Evolutionary conservation across 2,329 filamentous ascomycete genomes (phyloP).

Genomic region (Epichloe gansuensis): DNA sequence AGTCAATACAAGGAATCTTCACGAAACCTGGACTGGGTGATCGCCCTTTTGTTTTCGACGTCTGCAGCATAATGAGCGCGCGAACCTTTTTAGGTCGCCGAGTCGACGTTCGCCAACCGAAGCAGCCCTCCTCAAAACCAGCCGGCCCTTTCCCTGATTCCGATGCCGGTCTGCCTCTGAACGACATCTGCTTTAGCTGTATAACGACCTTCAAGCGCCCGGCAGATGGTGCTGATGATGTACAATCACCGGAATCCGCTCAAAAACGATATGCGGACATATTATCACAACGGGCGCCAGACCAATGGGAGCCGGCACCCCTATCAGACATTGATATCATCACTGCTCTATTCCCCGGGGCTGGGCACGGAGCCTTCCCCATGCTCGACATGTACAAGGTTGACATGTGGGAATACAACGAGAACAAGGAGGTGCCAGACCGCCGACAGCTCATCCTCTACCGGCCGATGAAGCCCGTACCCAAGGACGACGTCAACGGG

Average conservation of each 20-base stretch:
- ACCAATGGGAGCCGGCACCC: constrained; percentile 32
- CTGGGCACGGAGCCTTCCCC: constrained; percentile 32
- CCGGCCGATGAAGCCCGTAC: constrained; percentile 31
- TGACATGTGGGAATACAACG: constrained; percentile 35
- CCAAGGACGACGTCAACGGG: constrained; percentile 26
- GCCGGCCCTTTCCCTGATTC: constrained; percentile 24
- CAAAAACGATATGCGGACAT: constrained; percentile 31
- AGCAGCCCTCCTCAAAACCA: constrained; percentile 22
- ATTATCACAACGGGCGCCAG: constrained; percentile 22
- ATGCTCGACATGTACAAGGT: constrained; percentile 42
- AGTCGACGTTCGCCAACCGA: constrained; percentile 36
- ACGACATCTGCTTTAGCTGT: constrained; percentile 35
- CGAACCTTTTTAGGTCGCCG: constrained; percentile 36
- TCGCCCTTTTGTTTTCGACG: constrained; percentile 40
- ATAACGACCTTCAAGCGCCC: constrained; percentile 39
- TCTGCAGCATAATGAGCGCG: constrained; percentile 30
- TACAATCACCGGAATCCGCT: constrained; percentile 25
- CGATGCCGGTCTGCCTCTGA: constrained; percentile 27
- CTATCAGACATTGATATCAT: constrained; percentile 32
- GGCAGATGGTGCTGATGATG: constrained; percentile 21
- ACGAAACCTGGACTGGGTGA: constrained; percentile 32
- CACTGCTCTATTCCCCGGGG: constrained; percentile 22
- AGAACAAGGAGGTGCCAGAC: constrained; percentile 27
- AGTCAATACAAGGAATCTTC: constrained; percentile 46
- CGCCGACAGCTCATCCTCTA: constrained; percentile 37